phyloP scores from a whole-genome alignment of 2,329 filamentous ascomycete species.

The Microsporum audouinii region DNA sequence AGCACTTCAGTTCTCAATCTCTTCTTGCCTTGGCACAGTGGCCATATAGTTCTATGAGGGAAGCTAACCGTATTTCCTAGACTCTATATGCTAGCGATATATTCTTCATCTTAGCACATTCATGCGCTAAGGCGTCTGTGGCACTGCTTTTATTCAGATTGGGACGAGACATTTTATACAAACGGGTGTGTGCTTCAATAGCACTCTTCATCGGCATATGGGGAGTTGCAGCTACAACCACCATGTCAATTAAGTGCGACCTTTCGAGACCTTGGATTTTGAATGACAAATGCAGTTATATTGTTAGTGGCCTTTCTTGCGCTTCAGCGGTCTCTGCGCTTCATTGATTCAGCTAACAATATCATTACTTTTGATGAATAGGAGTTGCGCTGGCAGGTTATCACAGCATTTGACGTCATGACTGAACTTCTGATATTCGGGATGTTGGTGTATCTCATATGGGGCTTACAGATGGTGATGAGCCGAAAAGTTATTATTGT shows the following conservation, averaged over 20 bases:
- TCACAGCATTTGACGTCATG: slow-evolving; percentile 31
- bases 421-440: slow-evolving; percentile 25
- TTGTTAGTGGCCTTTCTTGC: slow-evolving; percentile 2
- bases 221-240: slow-evolving; percentile 17
- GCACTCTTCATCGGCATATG: slow-evolving; percentile 14
- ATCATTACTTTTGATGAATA: background rate
- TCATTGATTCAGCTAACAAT: background rate
- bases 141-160: slow-evolving; percentile 22
- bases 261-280: slow-evolving; percentile 6
- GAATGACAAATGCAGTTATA: slow-evolving; percentile 5
- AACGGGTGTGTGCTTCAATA: slow-evolving; percentile 8
- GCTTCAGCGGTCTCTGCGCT: background rate
- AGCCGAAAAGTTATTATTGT: slow-evolving; percentile 26
- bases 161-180: slow-evolving; percentile 14
- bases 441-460: slow-evolving; percentile 26
- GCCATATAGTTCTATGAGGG: background rate
- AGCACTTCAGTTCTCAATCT: background rate
- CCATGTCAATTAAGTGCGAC: slow-evolving; percentile 15
- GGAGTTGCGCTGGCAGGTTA: slow-evolving; percentile 25
- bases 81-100: slow-evolving; percentile 8
- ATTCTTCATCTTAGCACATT: slow-evolving; percentile 20
- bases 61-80: background rate
- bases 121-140: slow-evolving; percentile 21
- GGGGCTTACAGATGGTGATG: slow-evolving; percentile 28
- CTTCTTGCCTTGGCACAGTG: background rate